Evolutionary conservation across 768 basidiomycete species (phyloP), one percentile per base, ranked within the genome.

Genomic region (Tulasnella sp.): DNA sequence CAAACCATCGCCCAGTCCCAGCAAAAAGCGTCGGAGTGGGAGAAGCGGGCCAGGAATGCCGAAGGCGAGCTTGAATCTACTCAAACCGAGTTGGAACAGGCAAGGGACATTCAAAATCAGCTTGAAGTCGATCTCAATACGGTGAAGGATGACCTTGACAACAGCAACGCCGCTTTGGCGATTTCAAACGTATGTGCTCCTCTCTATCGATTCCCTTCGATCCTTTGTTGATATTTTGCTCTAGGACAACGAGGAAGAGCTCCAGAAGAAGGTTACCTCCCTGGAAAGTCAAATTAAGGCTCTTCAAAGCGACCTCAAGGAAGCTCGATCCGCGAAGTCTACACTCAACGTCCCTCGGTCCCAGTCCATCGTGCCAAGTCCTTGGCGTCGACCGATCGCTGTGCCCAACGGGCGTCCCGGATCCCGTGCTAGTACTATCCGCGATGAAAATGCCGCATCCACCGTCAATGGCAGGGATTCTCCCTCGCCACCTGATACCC

Each of bases 11-110:
- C 84, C 26, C 88, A 90, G 75, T 88, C 89, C 26, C 89, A 93
- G 74, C 90, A 92, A 78, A 90, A 90, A 32, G 85, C 90, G 2
- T 81, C 85, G 3, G 92, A 94, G 76, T 93, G 90, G 91, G 92
- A 94, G 80, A 85, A 85, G 74, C 88, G 88, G 29, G 87, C 90
- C 22, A 88, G 88, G 76, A 89, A 91, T 74, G 84, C 84, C 52
- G 90, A 92, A 79, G 81, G 82, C 26, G 85, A 89, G 71, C 79
- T 92, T 22, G 88, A 90, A 77, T 77, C 83, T 75, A 83, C 83
- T 35, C 84, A 83, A 74, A 87, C 86, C 37, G 85, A 85, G 76
- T 78, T 91, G 17, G 90, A 93, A 40, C 86, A 90, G 68, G 81
- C 84, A 9, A 90, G 92, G 75, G 87, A 89, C 77, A 82, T 82